Evolutionary conservation across 176 grass and related monocot species (phyloP), one percentile per base, ranked within the genome.

Genomic region (Phoenix roebelenii): DNA sequence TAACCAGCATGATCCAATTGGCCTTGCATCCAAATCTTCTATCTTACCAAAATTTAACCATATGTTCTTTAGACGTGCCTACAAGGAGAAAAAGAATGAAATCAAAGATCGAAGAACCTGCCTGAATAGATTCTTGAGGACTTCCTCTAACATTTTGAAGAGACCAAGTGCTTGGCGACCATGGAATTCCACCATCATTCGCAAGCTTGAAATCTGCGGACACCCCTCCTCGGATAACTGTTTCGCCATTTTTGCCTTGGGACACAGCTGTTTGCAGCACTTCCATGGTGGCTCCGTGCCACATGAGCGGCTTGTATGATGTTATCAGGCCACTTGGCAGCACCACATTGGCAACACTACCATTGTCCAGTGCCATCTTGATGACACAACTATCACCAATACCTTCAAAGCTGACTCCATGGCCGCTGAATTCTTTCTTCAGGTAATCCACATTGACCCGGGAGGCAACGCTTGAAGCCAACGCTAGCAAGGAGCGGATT

Each of bases 281-380:
- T 67, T 96, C 86, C 9, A 63, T 60, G 35, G 67, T 50, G 17
- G 77, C 60, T 23, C 86, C 83, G 32, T 96, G 86, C 91, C 91
- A 96, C 91, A 96, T 87, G 70, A 67, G 66, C 4, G 86, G 86
- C 61, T 79, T 81, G 68, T 96, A 96, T 3, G 91, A 87, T 15
- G 83, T 96, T 67, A 96, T 79, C 17, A 90, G 78, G 18, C 83
- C 86, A 60, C 86, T 76, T 9, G 91, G 91, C 68, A 90, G 80
- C 64, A 89, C 77, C 64, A 96, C n/a, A 49, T 73, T 82, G 54
- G 75, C 86, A 54, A 49, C 51, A 72, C 91, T 87, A 25, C 83
- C 83, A 58, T 96, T 89, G 55, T 70, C 54, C 75, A 85, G 14
- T 20, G 18, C 29, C 78, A 96, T 83, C 83, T 44, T 44, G 9